Evolutionary conservation across 208 protist species (phyloP).

Genomic region (Crithidia bombi): DNA sequence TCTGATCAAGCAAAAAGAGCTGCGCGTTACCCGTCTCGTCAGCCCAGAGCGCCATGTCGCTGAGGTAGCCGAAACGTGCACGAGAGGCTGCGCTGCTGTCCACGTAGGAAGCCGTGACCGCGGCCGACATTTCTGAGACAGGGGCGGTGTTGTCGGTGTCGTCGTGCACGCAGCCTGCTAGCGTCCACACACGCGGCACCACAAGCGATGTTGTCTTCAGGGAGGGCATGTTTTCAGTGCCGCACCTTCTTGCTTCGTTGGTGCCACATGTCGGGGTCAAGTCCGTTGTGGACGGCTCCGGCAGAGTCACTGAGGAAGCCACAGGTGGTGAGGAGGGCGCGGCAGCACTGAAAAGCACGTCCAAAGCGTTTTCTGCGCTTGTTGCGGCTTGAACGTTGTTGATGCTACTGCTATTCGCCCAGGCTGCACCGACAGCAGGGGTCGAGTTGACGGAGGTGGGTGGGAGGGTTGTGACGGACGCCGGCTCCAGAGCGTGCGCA

Average conservation of each 20-base stretch:
- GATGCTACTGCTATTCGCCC: not conserved
- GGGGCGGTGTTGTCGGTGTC: not conserved
- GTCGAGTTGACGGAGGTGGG: no score
- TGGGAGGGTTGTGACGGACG: no score
- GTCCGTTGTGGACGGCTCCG: not conserved
- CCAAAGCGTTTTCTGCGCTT: not conserved
- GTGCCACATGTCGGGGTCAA: not conserved
- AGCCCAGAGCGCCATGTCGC: constrained; percentile 48
- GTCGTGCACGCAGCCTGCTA: constrained; percentile 42
- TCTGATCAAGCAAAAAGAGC: constrained; percentile 56
- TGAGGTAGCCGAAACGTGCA: constrained; percentile 48
- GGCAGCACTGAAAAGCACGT: not conserved
- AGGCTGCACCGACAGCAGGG: no score
- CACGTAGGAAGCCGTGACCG: constrained; percentile 31
- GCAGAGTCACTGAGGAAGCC: not conserved
- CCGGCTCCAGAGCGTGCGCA: no score
- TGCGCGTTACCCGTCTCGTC: constrained; percentile 46
- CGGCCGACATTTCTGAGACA: not conserved
- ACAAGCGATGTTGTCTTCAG: not conserved
- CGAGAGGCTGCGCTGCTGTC: constrained; percentile 36
- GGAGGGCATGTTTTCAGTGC: no score
- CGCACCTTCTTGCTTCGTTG: not conserved
- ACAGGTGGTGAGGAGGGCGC: not conserved
- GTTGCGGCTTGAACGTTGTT: not conserved
- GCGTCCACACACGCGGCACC: constrained; percentile 59